These are phyloP conservation scores for Trichoderma simmonsii DNA, from an alignment of 2,329 filamentous ascomycete species.

Conservation along the genomic window DNA sequence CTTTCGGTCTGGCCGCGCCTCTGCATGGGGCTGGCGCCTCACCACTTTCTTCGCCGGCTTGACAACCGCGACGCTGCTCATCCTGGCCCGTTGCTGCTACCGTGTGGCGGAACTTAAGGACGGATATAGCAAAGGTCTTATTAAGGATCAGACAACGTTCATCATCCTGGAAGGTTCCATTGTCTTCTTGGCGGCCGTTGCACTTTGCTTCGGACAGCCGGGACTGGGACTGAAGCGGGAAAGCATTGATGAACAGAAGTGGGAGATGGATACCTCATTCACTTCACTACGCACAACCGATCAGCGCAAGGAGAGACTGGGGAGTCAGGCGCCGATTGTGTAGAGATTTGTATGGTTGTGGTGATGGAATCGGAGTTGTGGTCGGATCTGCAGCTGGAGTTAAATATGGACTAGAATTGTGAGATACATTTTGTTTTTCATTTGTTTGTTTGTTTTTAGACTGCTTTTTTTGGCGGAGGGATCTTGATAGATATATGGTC, in stretches of 20 bases:
- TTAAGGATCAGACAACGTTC: slow-evolving; percentile 51
- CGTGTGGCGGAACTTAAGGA: slow-evolving; percentile 64
- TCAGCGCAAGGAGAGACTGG: not conserved
- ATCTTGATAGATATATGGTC: not conserved
- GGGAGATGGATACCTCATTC: slow-evolving; percentile 23
- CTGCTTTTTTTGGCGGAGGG: not conserved
- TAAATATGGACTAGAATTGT: not conserved
- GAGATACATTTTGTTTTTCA: not conserved
- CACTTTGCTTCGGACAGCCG: slow-evolving; percentile 42
- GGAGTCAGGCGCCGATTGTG: not conserved
- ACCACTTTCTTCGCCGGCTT: slow-evolving; percentile 52
- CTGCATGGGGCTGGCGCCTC: slow-evolving; percentile 30
- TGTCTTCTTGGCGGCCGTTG: slow-evolving; percentile 36
- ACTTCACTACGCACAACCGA: not conserved
- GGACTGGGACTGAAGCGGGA: slow-evolving; percentile 37
- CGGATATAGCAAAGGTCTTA: slow-evolving; percentile 57
- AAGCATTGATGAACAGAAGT: slow-evolving; percentile 9
- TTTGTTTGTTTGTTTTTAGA: not conserved
- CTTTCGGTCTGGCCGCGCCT: slow-evolving; percentile 28
- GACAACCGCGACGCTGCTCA: slow-evolving; percentile 51
- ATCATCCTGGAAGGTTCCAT: slow-evolving; percentile 50
- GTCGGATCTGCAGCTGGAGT: not conserved
- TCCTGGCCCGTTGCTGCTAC: slow-evolving; percentile 62
- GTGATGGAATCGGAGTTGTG: not conserved
- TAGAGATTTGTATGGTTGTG: not conserved